Evolutionary conservation across 805 yeast genomes (phyloP), one percentile per base, ranked within the genome.

Genomic region (Myxozyma kluyveri): DNA sequence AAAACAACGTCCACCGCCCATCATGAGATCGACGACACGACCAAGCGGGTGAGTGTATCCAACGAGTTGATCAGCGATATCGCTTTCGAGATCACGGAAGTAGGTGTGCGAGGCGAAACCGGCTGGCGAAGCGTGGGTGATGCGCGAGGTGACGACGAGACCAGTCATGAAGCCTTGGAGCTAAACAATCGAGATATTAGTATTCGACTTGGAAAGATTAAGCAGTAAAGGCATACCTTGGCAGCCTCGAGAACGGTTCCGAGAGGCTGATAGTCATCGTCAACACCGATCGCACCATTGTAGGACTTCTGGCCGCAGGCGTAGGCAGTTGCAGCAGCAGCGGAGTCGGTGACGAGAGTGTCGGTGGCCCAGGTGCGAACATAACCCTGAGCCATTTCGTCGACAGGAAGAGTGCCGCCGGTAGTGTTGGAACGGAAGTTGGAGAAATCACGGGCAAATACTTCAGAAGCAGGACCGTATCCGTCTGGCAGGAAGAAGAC

Each of bases 281-380:
- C 77, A 14, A 90, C 96, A n/a, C 88, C 95, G 66, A 90, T 86
- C 10, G 96, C 96, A 14, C 95, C 93, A 67, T 90, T 90, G 70
- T 87, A 88, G 3, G 89, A 73, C 72, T 90, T 90, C 62, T 81
- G 64, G 4, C 82, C 91, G 68, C 96, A 88, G 0, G 95, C 76
- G 64, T 89, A 90, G 0, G 96, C 96, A 12, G 96, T 88, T 14
- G 96, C 98, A 14, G 96, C 97, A 1, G 98, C 98, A 9, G 98
- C 98, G 26, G 96, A 86, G 67, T 90, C 98, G 0, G 98, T 90
- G 54, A 90, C 80, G 62, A 86, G 73, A 1, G 95, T 85, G 57
- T 76, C 73, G 23, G 81, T 79, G 17, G 96, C 86, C 56, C 89
- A 76, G 0, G 98, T 90, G 61, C 97, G 77, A 6, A 95, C 85